phyloP scores from a whole-genome alignment of 2,329 filamentous ascomycete species.

The Diplodia intermedia region DNA sequence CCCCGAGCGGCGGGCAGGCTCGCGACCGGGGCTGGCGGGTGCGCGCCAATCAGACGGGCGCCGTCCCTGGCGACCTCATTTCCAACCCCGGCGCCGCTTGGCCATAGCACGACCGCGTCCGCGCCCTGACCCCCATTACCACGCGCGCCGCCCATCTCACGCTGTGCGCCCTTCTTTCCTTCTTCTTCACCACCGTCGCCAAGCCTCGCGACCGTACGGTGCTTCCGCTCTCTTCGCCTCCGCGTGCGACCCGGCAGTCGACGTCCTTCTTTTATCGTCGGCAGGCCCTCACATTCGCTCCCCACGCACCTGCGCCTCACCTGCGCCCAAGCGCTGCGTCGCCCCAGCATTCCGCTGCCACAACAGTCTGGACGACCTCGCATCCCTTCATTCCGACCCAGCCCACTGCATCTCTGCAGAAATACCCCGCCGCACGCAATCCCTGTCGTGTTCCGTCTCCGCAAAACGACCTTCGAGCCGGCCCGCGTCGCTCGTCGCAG shows the following conservation, averaged over 20 bases:
- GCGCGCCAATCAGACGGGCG: constrained; percentile 10
- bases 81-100: constrained; percentile 15
- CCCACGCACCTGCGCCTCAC: background rate
- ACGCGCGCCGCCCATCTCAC: constrained; percentile 10
- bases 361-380: constrained; percentile 4
- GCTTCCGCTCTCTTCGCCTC: constrained; percentile 26
- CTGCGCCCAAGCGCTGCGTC: constrained; percentile 5
- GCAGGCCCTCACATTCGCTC: constrained; percentile 31
- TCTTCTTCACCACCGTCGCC: constrained; percentile 31
- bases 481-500: constrained; percentile 10
- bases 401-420: constrained; percentile 7
- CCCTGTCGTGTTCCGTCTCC: constrained; percentile 22
- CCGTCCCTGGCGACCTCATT: constrained; percentile 18
- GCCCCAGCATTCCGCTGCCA: constrained; percentile 21
- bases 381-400: constrained; percentile 24
- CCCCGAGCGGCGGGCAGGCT: constrained; percentile 5
- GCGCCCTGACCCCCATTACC: constrained; percentile 15
- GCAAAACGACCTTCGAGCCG: constrained; percentile 12
- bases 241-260: constrained; percentile 34
- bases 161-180: constrained; percentile 7
- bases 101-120: constrained; percentile 14
- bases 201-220: constrained; percentile 28
- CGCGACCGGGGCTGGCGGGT: constrained; percentile 1
- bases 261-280: constrained; percentile 38
- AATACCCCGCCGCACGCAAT: constrained; percentile 4